phyloP scores from a whole-genome alignment of 2,329 filamentous ascomycete species.

The Aspergillus brunneoviolaceus region DNA sequence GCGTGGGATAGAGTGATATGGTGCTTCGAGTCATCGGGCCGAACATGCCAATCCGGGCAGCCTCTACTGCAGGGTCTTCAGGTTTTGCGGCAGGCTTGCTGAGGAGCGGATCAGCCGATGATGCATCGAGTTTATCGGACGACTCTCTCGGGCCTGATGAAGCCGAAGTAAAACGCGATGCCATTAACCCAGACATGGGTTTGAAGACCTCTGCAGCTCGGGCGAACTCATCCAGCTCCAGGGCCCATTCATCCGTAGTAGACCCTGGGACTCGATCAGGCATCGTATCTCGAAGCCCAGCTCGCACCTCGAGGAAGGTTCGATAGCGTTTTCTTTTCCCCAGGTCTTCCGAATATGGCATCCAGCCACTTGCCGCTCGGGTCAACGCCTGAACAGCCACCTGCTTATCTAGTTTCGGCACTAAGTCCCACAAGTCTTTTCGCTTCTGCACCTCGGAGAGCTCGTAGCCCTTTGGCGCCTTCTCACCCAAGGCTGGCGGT shows the following conservation, averaged over 20 bases:
- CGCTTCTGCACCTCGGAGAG: conserved; percentile 63
- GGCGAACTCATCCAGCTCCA: conserved; percentile 76
- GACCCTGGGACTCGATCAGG: conserved; percentile 56
- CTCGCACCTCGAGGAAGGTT: conserved; percentile 74
- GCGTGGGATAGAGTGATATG: conserved; percentile 72
- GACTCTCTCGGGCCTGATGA: conserved; percentile 40
- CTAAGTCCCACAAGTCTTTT: conserved; percentile 57
- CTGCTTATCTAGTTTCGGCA: conserved; percentile 65
- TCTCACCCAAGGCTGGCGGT: conserved; percentile 73
- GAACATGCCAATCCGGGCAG: conserved; percentile 89
- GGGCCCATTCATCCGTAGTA: conserved; percentile 71
- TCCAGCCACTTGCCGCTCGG: conserved; percentile 65
- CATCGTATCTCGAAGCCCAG: conserved; percentile 59
- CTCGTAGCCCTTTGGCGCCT: conserved; percentile 63
- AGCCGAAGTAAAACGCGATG: conserved; percentile 79
- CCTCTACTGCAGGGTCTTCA: conserved; percentile 77
- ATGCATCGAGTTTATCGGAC: conserved; percentile 34
- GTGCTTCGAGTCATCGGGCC: conserved; percentile 77
- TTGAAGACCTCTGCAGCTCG: conserved; percentile 79
- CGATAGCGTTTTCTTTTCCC: conserved; percentile 78
- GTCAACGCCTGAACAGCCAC: conserved; percentile 68
- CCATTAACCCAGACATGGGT: conserved; percentile 89
- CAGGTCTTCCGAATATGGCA: conserved; percentile 82
- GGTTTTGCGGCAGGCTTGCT: conserved; percentile 55
- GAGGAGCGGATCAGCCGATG: conserved; percentile 41